These are phyloP conservation scores for Dendrobium nobile DNA, from an alignment of 106 monocot species.

Conservation along the genomic window DNA sequence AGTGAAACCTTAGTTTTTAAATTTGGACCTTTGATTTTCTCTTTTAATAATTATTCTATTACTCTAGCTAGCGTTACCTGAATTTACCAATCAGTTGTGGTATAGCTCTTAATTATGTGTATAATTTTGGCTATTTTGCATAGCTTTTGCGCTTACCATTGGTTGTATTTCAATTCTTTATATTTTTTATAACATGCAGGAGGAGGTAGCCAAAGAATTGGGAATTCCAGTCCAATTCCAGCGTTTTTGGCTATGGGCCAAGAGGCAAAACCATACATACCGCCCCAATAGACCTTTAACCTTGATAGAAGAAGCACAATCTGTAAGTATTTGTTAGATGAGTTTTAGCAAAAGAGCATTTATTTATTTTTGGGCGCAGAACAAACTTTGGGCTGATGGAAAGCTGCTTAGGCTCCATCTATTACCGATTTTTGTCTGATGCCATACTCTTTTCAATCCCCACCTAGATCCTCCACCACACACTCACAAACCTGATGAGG, in stretches of 20 bases:
- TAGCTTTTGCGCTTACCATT: not conserved
- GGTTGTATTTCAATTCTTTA: not conserved
- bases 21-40: not conserved
- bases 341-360: not conserved
- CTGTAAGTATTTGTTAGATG: constrained; percentile 37
- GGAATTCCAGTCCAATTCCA: constrained; percentile 89
- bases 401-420: no score
- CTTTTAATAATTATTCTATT: not conserved
- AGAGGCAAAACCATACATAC: constrained; percentile 95
- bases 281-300: constrained; percentile 87
- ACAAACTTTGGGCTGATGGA: no score
- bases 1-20: not conserved
- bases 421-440: no score
- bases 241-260: constrained; percentile 98
- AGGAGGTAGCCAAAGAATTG: constrained; percentile 89
- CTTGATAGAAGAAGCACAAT: constrained; percentile 79
- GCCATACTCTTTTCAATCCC: no score
- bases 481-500: no score
- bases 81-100: not conserved
- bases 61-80: not conserved
- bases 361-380: not conserved
- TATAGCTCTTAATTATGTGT: not conserved
- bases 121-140: not conserved
- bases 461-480: no score
- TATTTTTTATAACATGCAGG: constrained; percentile 28